phyloP scores from a whole-genome alignment of 1,284 basidiomycete genomes.

The Ustilago cynodontis region DNA sequence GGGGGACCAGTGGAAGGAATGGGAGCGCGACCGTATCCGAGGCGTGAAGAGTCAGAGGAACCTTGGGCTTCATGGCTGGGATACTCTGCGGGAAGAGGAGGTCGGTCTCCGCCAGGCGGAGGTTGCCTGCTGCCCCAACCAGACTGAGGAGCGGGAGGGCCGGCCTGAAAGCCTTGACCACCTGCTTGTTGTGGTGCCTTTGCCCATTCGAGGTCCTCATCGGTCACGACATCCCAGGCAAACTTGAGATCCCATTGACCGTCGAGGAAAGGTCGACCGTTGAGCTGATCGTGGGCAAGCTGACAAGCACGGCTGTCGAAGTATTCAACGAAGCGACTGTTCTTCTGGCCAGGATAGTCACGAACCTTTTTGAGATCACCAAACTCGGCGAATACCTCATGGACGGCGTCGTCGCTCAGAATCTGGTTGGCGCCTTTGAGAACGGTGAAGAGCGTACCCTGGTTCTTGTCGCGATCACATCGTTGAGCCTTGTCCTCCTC shows the following conservation, averaged over 20 bases:
- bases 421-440: conserved; percentile 78
- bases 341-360: conserved; percentile 55
- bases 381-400: conserved; percentile 83
- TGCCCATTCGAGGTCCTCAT: conserved; percentile 56
- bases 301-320: conserved; percentile 73
- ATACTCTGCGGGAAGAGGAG: conserved; percentile 27
- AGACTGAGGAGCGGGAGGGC: conserved; percentile 65
- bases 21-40: conserved; percentile 40
- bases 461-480: conserved; percentile 87
- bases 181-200: conserved; percentile 18
- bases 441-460: conserved; percentile 86
- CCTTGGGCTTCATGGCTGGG: conserved; percentile 16
- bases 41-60: conserved; percentile 8
- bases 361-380: conserved; percentile 88
- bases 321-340: conserved; percentile 52
- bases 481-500: conserved; percentile 81
- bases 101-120: conserved; percentile 21
- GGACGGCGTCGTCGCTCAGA: conserved; percentile 85
- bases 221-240: conserved; percentile 79
- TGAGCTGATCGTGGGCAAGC: conserved; percentile 83
- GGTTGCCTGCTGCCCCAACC: conserved; percentile 24
- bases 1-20: conserved; percentile 37
- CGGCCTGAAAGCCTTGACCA: conserved; percentile 44
- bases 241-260: conserved; percentile 88
- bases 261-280: conserved; percentile 82